Evolutionary conservation across 176 grass and related monocot species (phyloP), one percentile per base, ranked within the genome.

Genomic region (Eragrostis curvula): DNA sequence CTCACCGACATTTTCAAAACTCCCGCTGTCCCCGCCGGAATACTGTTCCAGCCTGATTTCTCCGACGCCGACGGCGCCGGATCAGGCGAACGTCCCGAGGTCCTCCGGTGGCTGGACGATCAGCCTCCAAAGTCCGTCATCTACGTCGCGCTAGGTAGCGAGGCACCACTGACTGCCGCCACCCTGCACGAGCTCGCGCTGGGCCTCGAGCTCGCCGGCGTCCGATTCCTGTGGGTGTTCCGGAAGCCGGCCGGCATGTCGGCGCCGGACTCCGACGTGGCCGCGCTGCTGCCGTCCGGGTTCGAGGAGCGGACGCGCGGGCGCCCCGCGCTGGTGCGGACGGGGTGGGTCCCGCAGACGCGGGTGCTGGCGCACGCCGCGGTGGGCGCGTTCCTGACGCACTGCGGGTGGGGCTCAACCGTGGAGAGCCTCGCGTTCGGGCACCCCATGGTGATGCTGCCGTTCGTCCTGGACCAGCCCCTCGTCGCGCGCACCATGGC

Each of bases 351-450:
- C 43, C 87, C 83, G 5, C 94, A 96, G 79, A 51, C 82, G 49
- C 8, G 57, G 8, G 76, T 85, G 65, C 72, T 90, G 2, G 73
- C 68, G 14, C 88, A 93, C 30, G 32, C 3, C 42, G 85, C 86
- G 0, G 78, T 81, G 14, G 86, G 73, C 61, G 86, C 85, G 9
- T 97, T 93, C 79, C 70, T 91, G n/a, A 91, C 88, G 8, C 88
- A 93, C 81, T 93, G 94, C 30, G 94, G 91, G 2, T 93, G 84
- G 81, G 84, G 94, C 28, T 91, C 94, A 64, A 80, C 77, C 43
- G 9, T 97, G 24, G 94, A 97, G 71, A 50, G 80, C 70, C 44
- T 97, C 62, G 29, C 36, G 12, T 85, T 89, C 39, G 91, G 91
- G n/a, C 88, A 64, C 21, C 91, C 94, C 44, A 24, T 93, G 64